phyloP scores from a whole-genome alignment of 2,329 filamentous ascomycete genomes.

The Passalora sequoiae region DNA sequence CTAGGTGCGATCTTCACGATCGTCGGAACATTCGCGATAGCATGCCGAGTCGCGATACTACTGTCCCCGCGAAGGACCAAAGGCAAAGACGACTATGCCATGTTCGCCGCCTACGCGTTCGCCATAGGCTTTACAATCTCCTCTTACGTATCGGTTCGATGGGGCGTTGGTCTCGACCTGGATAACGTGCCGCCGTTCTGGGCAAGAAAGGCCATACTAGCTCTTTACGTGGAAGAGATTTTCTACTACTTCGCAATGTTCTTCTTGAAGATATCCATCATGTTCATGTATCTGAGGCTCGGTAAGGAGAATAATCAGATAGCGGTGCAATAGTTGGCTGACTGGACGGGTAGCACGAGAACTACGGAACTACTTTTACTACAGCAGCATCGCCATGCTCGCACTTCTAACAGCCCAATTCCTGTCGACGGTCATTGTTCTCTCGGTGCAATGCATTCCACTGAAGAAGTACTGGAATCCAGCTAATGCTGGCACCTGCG shows the following conservation, averaged over 20 bases:
- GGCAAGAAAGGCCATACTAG: conserved; percentile 22
- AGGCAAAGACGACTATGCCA: conserved; percentile 22
- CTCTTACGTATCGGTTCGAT: conserved; percentile 19
- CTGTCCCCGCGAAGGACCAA: conserved; percentile 15
- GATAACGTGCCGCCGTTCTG: conserved; percentile 16
- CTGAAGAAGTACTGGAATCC: conserved; percentile 33
- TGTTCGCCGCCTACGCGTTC: conserved; percentile 19
- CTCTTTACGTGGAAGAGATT: conserved; percentile 28
- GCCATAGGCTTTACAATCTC: conserved; percentile 18
- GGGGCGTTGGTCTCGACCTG: conserved; percentile 21
- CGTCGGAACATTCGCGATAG: conserved; percentile 17
- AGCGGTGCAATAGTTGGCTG: conserved; percentile 13
- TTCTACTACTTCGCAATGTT: conserved; percentile 41
- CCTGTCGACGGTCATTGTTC: conserved; percentile 32
- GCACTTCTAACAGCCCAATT: conserved; percentile 35
- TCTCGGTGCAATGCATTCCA: conserved; percentile 36
- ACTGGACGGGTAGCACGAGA: conserved; percentile 20
- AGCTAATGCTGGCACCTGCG: conserved; percentile 29
- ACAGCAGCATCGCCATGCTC: conserved; percentile 31
- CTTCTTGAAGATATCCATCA: conserved; percentile 38
- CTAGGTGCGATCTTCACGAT: conserved; percentile 18
- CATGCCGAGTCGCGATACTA: conserved; percentile 18
- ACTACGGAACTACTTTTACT: conserved; percentile 20
- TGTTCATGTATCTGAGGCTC: conserved; percentile 39
- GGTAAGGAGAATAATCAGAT: conserved; percentile 14